Evolutionary conservation across 768 basidiomycete genomes (phyloP), one percentile per base, ranked within the genome.

Genomic region (Coprinopsis cinerea): DNA sequence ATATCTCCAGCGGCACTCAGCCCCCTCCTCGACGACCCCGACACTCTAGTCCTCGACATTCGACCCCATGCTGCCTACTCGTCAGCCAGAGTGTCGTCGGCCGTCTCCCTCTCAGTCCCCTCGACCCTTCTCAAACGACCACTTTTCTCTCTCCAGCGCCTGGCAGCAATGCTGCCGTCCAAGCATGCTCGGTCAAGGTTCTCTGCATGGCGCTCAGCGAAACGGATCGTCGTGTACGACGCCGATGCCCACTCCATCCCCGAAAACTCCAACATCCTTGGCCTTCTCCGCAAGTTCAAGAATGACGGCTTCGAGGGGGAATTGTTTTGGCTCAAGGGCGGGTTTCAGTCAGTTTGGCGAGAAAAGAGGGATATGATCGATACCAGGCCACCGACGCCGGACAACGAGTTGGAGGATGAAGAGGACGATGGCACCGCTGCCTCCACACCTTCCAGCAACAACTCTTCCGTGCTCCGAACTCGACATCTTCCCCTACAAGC

Each of bases 51-150:
- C 59, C 74, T 98, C 67, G 94, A 97, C 70, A 84, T 97, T 47
- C 82, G 94, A 0, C 83, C 92, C 10, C 88, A 89, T 66, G 83
- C 85, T 15, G 79, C 85, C 5, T 85, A 81, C 63, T 67, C 79
- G 4, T 60, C 75, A 7, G 81, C 82, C 20, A 84, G 92, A 44
- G 57, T 96, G 25, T 76, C 76, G 34, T 59, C 67, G 42, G 84
- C 92, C 6, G 70, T 96, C 47, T 91, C 91, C 42, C 79, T 98
- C 54, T 89, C 88, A 41, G 88, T 96, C 4, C 94, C 95, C 1
- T 92, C 94, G 2, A 97, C 93, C 0, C 83, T 97, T 18, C 83
- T 98, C 62, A 92, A 92, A 55, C 83, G 94, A 0, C 92, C 92
- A 1, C 74, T 84, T 2, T 95, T 92, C 70, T 84, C 88, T 23